These are phyloP conservation scores for Yamadazyma songkhlaensis DNA, from an alignment of 1,139 yeast genomes.

Conservation along the genomic window DNA sequence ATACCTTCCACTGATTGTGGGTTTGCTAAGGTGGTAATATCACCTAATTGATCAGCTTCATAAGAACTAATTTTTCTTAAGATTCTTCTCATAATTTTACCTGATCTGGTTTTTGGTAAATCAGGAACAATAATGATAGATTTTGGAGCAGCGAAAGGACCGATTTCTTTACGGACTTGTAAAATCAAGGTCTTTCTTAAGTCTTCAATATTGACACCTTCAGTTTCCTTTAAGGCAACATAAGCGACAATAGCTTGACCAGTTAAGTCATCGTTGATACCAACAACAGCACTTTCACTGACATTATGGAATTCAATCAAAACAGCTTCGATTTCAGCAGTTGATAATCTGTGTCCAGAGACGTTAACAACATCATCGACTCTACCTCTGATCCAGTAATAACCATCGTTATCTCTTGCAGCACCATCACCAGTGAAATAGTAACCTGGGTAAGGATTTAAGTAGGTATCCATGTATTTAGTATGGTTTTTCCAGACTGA, in stretches of 20 bases:
- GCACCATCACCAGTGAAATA: slow-evolving; percentile 99
- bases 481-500: slow-evolving; percentile 90
- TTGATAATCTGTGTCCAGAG: slow-evolving; percentile 94
- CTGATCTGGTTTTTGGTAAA: slow-evolving; percentile 96
- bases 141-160: slow-evolving; percentile 99
- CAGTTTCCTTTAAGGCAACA: slow-evolving; percentile 71
- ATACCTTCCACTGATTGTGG: slow-evolving; percentile 82
- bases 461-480: slow-evolving; percentile 88
- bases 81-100: slow-evolving; percentile 98
- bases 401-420: slow-evolving; percentile 95
- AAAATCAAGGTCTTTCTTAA: slow-evolving; percentile 80
- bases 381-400: slow-evolving; percentile 98
- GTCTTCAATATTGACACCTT: slow-evolving; percentile 50
- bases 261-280: slow-evolving; percentile 89
- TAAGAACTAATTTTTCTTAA: slow-evolving; percentile 86
- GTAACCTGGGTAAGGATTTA: slow-evolving; percentile 93
- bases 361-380: slow-evolving; percentile 98
- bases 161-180: slow-evolving; percentile 91
- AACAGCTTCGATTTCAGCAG: slow-evolving; percentile 96
- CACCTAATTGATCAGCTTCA: slow-evolving; percentile 94
- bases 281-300: slow-evolving; percentile 94
- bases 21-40: slow-evolving; percentile 84
- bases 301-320: slow-evolving; percentile 76
- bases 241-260: slow-evolving; percentile 97
- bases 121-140: slow-evolving; percentile 82